Percentiles rank a stretch among this genome's conserved stretches.
Evolutionary conservation across 1,284 basidiomycete species (phyloP).

Genomic region (Cryptococcus sp.): DNA sequence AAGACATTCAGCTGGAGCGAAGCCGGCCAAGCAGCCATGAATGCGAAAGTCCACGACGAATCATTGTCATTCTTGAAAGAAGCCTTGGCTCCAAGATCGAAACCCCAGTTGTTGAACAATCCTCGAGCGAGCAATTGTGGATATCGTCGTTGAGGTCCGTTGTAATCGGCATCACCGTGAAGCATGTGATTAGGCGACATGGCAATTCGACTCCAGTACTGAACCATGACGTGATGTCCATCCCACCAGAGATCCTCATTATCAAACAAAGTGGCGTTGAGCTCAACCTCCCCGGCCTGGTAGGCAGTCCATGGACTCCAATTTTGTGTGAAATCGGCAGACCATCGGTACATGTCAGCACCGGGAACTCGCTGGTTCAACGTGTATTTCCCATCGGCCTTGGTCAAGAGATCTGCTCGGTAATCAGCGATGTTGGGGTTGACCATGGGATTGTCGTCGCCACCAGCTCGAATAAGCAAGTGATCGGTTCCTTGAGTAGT

Average conservation of each 20-base stretch:
- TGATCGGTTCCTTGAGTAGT: conserved; percentile 57
- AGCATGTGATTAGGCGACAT: conserved; percentile 62
- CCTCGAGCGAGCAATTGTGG: conserved; percentile 82
- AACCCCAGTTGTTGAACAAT: conserved; percentile 85
- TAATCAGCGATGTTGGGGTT: conserved; percentile 71
- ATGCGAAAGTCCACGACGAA: conserved; percentile 51
- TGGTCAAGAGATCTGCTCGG: conserved; percentile 57
- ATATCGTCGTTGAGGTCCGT: conserved; percentile 61
- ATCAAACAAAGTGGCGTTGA: conserved; percentile 59
- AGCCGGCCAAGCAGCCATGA: conserved; percentile 82
- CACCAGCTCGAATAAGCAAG: conserved; percentile 72
- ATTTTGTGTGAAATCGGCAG: conserved; percentile 75
- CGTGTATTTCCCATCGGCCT: conserved; percentile 60
- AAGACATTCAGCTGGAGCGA: conserved; percentile 83
- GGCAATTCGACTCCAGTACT: conserved; percentile 73
- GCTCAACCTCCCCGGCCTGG: conserved; percentile 61
- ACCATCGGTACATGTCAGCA: conserved; percentile 81
- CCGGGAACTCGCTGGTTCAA: conserved; percentile 77
- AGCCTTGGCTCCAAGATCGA: conserved; percentile 69
- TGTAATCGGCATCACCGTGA: conserved; percentile 69
- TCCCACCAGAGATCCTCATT: conserved; percentile 64
- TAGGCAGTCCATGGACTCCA: conserved; percentile 75
- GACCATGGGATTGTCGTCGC: conserved; percentile 68
- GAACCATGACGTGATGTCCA: conserved; percentile 77
- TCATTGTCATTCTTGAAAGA: conserved; percentile 61